Percentiles rank a stretch among this genome's conserved stretches.
Evolutionary conservation across 2,329 filamentous ascomycete species (phyloP).

Genomic region (Aspergillus sp.): DNA sequence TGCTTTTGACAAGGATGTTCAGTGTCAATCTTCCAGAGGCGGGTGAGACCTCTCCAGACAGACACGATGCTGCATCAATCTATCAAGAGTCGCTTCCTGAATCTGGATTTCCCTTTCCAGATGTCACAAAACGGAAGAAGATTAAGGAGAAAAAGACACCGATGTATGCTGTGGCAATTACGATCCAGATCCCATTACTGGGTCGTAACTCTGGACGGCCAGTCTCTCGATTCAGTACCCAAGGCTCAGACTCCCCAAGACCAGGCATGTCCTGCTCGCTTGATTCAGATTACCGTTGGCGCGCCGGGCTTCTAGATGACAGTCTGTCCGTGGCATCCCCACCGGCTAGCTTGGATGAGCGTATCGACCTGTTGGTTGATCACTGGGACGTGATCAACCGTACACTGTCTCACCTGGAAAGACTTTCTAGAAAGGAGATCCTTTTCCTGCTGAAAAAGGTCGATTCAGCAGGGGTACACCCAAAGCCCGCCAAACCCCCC

Average conservation of each 20-base stretch:
- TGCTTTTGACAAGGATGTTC: slow-evolving; percentile 59
- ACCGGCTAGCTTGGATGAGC: slow-evolving; percentile 50
- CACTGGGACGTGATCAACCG: slow-evolving; percentile 60
- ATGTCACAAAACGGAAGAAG: slow-evolving; percentile 42
- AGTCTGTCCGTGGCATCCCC: slow-evolving; percentile 45
- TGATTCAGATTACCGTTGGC: slow-evolving; percentile 41
- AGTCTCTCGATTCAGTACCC: slow-evolving; percentile 33
- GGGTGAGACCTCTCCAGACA: slow-evolving; percentile 34
- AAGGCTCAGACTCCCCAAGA: slow-evolving; percentile 30
- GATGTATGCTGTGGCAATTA: slow-evolving; percentile 59
- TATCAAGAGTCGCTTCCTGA: slow-evolving; percentile 34
- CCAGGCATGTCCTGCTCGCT: slow-evolving; percentile 38
- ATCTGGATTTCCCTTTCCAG: slow-evolving; percentile 37
- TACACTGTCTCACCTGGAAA: slow-evolving; percentile 53
- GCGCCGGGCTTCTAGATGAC: slow-evolving; percentile 36
- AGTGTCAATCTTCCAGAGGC: slow-evolving; percentile 54
- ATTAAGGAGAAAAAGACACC: slow-evolving; percentile 54
- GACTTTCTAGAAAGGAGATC: slow-evolving; percentile 52
- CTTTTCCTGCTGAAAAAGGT: slow-evolving; percentile 48
- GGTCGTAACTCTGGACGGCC: slow-evolving; percentile 33
- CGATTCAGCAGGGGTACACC: slow-evolving; percentile 40
- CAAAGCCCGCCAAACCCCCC: slow-evolving; percentile 44
- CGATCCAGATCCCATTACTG: slow-evolving; percentile 51
- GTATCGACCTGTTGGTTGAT: slow-evolving; percentile 55
- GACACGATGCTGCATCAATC: slow-evolving; percentile 29